Base-by-base conservation (phyloP, 441 rosid genomes). In the Populus trichocarpa region DNA sequence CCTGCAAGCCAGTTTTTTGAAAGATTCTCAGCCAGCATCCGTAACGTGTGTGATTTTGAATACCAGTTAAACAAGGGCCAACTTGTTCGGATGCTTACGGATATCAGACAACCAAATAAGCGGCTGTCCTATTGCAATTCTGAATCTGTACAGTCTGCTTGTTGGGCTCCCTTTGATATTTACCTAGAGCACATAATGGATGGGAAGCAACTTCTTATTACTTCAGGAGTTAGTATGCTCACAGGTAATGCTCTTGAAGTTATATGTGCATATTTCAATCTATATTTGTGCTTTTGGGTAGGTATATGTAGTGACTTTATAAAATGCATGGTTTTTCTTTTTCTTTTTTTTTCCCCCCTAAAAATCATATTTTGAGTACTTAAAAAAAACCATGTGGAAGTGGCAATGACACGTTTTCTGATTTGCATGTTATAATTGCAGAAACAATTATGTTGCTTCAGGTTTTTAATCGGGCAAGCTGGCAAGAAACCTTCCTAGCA, bases 401-500 rank as follows among this genome's bases (percentile, higher is more conserved):
- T 59, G 78, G 64, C 50, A 30, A 50, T 25, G 32, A 53, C 66
- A 69, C 8, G 23, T 66, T 57, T 16, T 65, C 40, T 57, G 40
- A 59, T 82, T 65, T 59, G 78, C 77, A 38, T 82, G 38, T 77
- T 25, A 12, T 82, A 57, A 63, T 57, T 83, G 86, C 89, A 89
- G 92, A 86, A 77, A 81, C 73, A 38, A 87, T 86, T 77, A 82
- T 70, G 77, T 53, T 89, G 14, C 91, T 90, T 70, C 85, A 73
- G 81, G 83, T 84, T 71, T 75, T 87, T 75, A 89, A 89, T 76
- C 84, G 75, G 74, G 90, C 93, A 70, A 89, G 88, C 85, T 91
- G 93, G 95, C 87, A 91, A 75, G 90, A 91, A 73, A 87, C 95
- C n/a, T 91, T 91, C 84, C 81, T 89, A 46, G 89, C 92, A 14